Evolutionary conservation across 352 stramenopile species (phyloP).

Genomic region (Globisporangium viniferum): DNA sequence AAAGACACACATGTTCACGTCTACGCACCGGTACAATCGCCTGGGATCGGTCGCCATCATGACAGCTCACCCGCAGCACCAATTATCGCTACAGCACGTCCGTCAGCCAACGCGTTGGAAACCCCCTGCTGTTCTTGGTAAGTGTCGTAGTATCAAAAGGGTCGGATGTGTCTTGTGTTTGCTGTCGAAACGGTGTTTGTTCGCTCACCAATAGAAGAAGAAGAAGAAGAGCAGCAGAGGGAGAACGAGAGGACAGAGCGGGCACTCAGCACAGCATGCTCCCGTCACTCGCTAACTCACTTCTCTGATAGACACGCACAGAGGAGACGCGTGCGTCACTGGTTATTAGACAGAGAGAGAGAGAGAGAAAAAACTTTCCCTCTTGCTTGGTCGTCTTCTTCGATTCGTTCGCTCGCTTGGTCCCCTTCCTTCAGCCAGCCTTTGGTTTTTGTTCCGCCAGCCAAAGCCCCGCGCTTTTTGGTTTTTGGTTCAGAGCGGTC

Average conservation of each 20-base stretch:
- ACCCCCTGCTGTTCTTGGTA: neutral
- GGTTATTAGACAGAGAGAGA: neutral
- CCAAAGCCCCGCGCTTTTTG: neutral
- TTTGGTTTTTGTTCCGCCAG: neutral
- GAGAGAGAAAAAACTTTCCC: neutral
- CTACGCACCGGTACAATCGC: conserved; percentile 34
- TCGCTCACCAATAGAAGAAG: neutral
- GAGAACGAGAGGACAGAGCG: conserved; percentile 2
- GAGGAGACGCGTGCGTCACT: neutral
- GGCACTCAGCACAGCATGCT: conserved; percentile 16
- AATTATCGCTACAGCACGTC: neutral
- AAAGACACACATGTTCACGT: neutral
- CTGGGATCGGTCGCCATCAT: conserved; percentile 25
- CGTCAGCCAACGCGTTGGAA: neutral
- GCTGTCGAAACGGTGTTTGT: neutral
- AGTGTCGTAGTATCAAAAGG: neutral
- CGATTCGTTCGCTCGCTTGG: neutral
- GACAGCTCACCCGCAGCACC: neutral
- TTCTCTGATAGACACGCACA: neutral
- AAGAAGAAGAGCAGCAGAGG: neutral
- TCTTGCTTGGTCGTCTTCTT: neutral
- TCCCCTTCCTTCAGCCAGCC: neutral
- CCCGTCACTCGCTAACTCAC: conserved; percentile 1
- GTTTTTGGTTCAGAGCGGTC: neutral
- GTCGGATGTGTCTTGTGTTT: neutral